Evolutionary conservation across 2,329 filamentous ascomycete species (phyloP).

Genomic region (Penicillium sp.): DNA sequence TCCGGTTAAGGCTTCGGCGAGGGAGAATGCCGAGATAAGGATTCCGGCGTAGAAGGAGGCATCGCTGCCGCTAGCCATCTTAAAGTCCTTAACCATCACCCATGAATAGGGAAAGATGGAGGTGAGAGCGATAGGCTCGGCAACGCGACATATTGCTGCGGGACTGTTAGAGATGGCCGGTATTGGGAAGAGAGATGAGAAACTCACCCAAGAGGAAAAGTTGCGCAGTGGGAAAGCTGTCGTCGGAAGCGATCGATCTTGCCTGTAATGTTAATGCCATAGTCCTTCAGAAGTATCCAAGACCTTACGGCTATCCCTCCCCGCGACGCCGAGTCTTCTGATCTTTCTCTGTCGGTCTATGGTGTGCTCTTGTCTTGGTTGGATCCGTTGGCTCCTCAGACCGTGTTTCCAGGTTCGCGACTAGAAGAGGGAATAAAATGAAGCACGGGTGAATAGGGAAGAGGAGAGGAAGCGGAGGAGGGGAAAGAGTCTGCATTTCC

Average conservation of each 20-base stretch:
- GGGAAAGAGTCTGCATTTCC: slow-evolving; percentile 9
- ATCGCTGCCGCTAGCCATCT: slow-evolving; percentile 69
- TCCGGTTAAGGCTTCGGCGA: slow-evolving; percentile 77
- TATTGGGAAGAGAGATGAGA: not conserved
- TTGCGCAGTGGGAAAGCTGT: slow-evolving; percentile 78
- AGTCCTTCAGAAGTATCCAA: slow-evolving; percentile 47
- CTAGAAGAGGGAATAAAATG: not conserved
- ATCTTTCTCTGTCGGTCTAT: slow-evolving; percentile 2
- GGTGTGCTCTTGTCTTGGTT: not conserved
- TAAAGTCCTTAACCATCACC: slow-evolving; percentile 74
- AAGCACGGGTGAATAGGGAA: slow-evolving; percentile 1
- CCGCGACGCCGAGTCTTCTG: slow-evolving; percentile 10
- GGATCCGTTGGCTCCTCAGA: not conserved
- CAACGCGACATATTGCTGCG: slow-evolving; percentile 85
- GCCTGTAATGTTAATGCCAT: slow-evolving; percentile 60
- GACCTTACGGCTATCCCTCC: slow-evolving; percentile 51
- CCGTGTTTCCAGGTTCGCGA: not conserved
- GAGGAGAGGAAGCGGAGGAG: not conserved
- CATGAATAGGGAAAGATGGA: slow-evolving; percentile 92
- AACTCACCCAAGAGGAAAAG: slow-evolving; percentile 77
- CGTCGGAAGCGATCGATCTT: slow-evolving; percentile 57
- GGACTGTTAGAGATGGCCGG: not conserved
- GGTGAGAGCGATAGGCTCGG: slow-evolving; percentile 88
- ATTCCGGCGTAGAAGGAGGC: slow-evolving; percentile 85
- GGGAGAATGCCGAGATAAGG: slow-evolving; percentile 80